Conservation (phyloP, 768 basidiomycete species). For the Phaffia tasmanica region DNA sequence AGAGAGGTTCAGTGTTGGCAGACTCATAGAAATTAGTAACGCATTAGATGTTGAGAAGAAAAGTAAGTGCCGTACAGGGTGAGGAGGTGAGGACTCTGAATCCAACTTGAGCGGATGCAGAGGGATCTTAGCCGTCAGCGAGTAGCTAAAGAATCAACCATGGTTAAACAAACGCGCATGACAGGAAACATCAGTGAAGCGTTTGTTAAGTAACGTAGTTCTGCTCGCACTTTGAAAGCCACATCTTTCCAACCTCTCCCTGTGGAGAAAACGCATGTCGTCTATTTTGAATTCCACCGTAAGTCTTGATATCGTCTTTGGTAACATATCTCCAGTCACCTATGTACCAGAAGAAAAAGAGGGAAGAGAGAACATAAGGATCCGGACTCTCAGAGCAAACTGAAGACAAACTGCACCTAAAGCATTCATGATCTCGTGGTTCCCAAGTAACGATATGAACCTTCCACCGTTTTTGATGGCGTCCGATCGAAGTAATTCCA, state of each 20-base stretch:
- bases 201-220: slow-evolving; percentile 41
- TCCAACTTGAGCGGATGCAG: slow-evolving; percentile 46
- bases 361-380: background rate
- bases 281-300: slow-evolving; percentile 59
- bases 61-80: background rate
- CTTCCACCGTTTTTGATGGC: background rate
- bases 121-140: slow-evolving; percentile 51
- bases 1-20: slow-evolving; percentile 31
- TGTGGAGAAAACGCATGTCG: slow-evolving; percentile 56
- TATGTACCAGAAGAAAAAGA: slow-evolving; percentile 30
- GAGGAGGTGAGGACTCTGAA: background rate
- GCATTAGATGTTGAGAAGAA: background rate
- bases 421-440: slow-evolving; percentile 94
- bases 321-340: slow-evolving; percentile 93
- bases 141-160: slow-evolving; percentile 43
- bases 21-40: background rate
- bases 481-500: slow-evolving; percentile 69
- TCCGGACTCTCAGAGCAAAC: slow-evolving; percentile 1
- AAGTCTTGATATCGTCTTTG: slow-evolving; percentile 67
- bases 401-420: slow-evolving; percentile 46
- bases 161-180: background rate
- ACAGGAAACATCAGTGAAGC: slow-evolving; percentile 41
- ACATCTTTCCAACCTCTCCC: slow-evolving; percentile 67
- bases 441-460: slow-evolving; percentile 44
- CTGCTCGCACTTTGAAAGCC: slow-evolving; percentile 62